Conservation (phyloP, 2,329 filamentous ascomycete species). For the Curvularia sp. region DNA sequence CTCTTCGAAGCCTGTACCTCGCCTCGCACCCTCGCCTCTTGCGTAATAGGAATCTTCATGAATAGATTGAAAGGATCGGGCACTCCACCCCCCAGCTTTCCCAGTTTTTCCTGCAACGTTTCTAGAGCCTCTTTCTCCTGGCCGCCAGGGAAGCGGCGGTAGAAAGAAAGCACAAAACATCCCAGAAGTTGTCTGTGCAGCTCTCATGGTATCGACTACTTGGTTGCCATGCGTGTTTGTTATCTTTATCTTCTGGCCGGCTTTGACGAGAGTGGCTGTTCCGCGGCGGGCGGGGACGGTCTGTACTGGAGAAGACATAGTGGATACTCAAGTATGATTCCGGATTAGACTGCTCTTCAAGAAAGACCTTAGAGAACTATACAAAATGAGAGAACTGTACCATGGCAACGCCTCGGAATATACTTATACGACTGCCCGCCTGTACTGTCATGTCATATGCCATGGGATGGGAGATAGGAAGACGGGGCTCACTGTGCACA, state of each 20-base stretch:
- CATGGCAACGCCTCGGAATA: neutral
- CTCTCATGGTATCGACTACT: conserved; percentile 56
- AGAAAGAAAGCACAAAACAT: conserved; percentile 36
- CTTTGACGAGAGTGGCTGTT: conserved; percentile 50
- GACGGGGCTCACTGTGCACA: conserved; percentile 6
- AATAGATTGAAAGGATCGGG: conserved; percentile 51
- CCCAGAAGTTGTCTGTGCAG: conserved; percentile 51
- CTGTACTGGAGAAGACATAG: conserved; percentile 29
- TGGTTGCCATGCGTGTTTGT: conserved; percentile 59
- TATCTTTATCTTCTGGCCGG: conserved; percentile 55
- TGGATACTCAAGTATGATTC: neutral
- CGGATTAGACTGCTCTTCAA: neutral
- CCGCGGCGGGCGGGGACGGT: conserved; percentile 56
- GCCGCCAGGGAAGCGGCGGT: conserved; percentile 5
- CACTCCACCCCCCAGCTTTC: conserved; percentile 36
- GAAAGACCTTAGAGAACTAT: neutral
- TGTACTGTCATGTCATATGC: conserved; percentile 14
- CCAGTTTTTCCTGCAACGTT: conserved; percentile 30
- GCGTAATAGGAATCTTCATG: conserved; percentile 56
- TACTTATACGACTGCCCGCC: conserved; percentile 18
- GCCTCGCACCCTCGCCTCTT: conserved; percentile 49
- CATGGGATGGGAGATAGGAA: conserved; percentile 25
- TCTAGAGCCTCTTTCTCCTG: conserved; percentile 30
- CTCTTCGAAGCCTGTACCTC: conserved; percentile 50
- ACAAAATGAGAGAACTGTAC: neutral